Evolutionary conservation across 2,329 filamentous ascomycete species (phyloP).

Genomic region (Davidsoniella australis): DNA sequence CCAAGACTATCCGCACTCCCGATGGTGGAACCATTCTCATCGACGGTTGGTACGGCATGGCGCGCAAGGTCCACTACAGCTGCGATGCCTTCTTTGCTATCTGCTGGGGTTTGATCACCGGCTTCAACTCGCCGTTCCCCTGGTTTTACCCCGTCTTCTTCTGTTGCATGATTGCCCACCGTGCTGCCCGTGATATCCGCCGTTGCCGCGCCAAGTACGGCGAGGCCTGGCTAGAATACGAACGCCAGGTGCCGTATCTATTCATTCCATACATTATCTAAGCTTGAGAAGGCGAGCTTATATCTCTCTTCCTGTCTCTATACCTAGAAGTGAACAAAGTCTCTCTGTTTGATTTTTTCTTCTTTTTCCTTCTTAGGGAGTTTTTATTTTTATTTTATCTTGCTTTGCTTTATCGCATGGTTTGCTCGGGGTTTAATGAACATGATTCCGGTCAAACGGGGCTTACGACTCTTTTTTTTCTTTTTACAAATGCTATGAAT

Average conservation of each 20-base stretch:
- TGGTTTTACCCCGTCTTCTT: constrained; percentile 90
- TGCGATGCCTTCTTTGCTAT: constrained; percentile 32
- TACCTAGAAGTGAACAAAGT: too few relatives aligned
- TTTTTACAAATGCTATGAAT: too few relatives aligned
- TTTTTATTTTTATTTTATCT: not conserved
- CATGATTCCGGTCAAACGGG: not conserved
- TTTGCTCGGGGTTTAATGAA: not conserved
- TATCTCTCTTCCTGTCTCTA: not conserved
- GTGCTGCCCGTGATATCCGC: constrained; percentile 58
- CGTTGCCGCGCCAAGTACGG: constrained; percentile 68
- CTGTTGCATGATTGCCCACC: constrained; percentile 62
- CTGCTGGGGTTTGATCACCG: constrained; percentile 34
- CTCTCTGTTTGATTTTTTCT: too few relatives aligned
- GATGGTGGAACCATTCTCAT: constrained; percentile 62
- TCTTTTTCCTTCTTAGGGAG: too few relatives aligned
- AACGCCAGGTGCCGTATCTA: constrained; percentile 60
- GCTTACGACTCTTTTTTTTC: too few relatives aligned
- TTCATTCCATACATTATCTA: constrained; percentile 46
- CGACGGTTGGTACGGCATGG: constrained; percentile 69
- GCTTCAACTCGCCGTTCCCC: constrained; percentile 52
- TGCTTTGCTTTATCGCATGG: not conserved
- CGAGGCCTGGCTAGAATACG: constrained; percentile 65
- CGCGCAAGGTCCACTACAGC: constrained; percentile 44
- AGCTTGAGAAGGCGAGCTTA: not conserved
- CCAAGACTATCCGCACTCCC: constrained; percentile 56